These are phyloP conservation scores for Prunus kanzakura DNA, from an alignment of 306 rosid species.

Conservation along the genomic window DNA sequence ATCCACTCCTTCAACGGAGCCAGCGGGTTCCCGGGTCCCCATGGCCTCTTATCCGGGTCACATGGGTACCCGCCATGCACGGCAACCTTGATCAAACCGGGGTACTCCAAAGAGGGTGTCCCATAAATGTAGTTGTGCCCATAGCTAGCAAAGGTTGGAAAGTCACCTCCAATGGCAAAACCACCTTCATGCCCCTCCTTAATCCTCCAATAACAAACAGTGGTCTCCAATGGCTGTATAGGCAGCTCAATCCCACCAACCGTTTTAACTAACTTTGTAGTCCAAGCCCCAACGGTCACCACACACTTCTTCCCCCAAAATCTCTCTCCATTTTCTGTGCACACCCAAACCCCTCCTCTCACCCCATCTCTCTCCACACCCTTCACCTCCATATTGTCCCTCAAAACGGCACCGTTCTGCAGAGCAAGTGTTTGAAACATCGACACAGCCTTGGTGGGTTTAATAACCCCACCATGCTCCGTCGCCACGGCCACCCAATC, in stretches of 20 bases:
- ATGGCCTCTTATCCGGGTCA: conserved; percentile 69
- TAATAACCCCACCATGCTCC: conserved; percentile 63
- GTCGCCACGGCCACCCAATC: conserved; percentile 56
- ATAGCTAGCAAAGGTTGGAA: conserved; percentile 62
- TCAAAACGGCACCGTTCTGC: conserved; percentile 55
- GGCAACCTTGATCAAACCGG: conserved; percentile 72
- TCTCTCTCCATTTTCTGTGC: conserved; percentile 32
- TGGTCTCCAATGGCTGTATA: conserved; percentile 57
- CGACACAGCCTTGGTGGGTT: conserved; percentile 88
- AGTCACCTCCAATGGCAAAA: conserved; percentile 40
- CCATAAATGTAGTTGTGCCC: conserved; percentile 51
- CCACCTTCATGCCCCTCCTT: conserved; percentile 55
- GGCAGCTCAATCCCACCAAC: conserved; percentile 62
- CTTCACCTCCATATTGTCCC: conserved; percentile 52
- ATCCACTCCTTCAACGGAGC: conserved; percentile 54
- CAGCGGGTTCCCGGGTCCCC: conserved; percentile 53
- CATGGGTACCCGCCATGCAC: conserved; percentile 64
- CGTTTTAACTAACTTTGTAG: conserved; percentile 49
- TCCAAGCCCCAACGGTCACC: conserved; percentile 85
- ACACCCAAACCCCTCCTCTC: conserved; percentile 41
- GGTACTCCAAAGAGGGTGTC: conserved; percentile 76
- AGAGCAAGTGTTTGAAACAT: conserved; percentile 74
- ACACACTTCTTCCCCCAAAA: conserved; percentile 72
- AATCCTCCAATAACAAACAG: conserved; percentile 63
- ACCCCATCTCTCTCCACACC: conserved; percentile 35